Percentiles rank a stretch among this genome's conserved stretches.
Evolutionary conservation across 345 rosid species (phyloP).

Genomic region (Abelmoschus esculentus): DNA sequence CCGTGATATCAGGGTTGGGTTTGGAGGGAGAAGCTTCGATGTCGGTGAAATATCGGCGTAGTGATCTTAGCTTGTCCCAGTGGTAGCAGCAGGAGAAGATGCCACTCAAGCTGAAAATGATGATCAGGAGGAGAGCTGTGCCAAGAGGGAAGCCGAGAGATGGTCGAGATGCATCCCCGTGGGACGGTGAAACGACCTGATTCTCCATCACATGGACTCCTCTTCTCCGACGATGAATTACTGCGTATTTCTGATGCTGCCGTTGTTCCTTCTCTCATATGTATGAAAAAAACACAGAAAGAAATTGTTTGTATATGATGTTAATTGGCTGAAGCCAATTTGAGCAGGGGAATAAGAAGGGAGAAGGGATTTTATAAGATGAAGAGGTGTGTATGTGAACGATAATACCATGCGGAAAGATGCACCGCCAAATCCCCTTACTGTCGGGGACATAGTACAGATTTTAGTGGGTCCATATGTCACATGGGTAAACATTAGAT

Average conservation of each 20-base stretch:
- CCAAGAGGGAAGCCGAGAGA: conserved; percentile 24
- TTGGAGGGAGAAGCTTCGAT: no score
- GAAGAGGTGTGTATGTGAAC: no score
- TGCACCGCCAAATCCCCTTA: conserved; percentile 16
- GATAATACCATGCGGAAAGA: conserved; percentile 25
- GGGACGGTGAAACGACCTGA: conserved; percentile 61
- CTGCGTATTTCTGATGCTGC: no score
- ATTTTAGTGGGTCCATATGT: conserved; percentile 16
- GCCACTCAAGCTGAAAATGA: no score
- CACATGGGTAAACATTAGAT: no score
- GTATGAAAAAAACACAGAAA: background rate
- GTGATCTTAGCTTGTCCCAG: no score
- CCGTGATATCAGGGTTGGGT: conserved; percentile 18
- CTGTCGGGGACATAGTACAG: conserved; percentile 46
- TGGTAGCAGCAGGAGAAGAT: no score
- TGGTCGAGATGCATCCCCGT: conserved; percentile 71
- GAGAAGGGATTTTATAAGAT: background rate
- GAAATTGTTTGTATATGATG: background rate
- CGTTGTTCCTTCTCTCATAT: conserved; percentile 24
- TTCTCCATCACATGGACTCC: conserved; percentile 41
- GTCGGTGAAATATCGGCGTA: no score
- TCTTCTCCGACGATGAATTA: no score
- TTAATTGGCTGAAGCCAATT: background rate
- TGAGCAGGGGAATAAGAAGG: background rate
- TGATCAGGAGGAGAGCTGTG: no score